These are phyloP conservation scores for Nemania abortiva DNA, from an alignment of 2,329 filamentous ascomycete species.

Conservation along the genomic window DNA sequence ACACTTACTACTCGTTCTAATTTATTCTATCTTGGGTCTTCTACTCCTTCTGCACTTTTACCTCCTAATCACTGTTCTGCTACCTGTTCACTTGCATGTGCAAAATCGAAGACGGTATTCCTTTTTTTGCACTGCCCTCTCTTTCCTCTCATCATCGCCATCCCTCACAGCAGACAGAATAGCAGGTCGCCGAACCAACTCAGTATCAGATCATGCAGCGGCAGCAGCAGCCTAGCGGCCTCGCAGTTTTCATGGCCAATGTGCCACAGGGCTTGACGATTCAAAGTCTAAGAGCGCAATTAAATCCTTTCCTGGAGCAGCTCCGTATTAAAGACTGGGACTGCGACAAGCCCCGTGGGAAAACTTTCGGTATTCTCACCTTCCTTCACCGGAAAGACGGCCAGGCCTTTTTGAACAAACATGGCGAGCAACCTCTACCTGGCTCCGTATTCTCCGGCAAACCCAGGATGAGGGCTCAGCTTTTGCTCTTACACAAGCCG, in stretches of 20 bases:
- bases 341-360: slow-evolving; percentile 57
- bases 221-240: slow-evolving; percentile 27
- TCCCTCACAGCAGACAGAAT: background rate
- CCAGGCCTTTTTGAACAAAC: slow-evolving; percentile 55
- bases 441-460: slow-evolving; percentile 21
- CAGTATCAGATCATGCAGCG: slow-evolving; percentile 32
- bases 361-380: slow-evolving; percentile 54
- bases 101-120: background rate
- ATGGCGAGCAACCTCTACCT: slow-evolving; percentile 36
- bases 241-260: slow-evolving; percentile 62
- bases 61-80: background rate
- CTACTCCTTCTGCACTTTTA: background rate
- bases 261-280: slow-evolving; percentile 58
- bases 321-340: slow-evolving; percentile 59
- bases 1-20: background rate
- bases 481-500: slow-evolving; percentile 47
- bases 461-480: slow-evolving; percentile 40
- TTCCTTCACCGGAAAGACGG: slow-evolving; percentile 59
- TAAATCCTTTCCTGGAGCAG: slow-evolving; percentile 56
- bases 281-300: slow-evolving; percentile 53
- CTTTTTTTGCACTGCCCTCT: background rate
- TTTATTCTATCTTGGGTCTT: background rate
- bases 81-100: background rate
- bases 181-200: background rate
- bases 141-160: background rate